These are phyloP conservation scores for Saccharomycopsis microspora DNA, from an alignment of 805 yeast genomes.

Conservation along the genomic window DNA sequence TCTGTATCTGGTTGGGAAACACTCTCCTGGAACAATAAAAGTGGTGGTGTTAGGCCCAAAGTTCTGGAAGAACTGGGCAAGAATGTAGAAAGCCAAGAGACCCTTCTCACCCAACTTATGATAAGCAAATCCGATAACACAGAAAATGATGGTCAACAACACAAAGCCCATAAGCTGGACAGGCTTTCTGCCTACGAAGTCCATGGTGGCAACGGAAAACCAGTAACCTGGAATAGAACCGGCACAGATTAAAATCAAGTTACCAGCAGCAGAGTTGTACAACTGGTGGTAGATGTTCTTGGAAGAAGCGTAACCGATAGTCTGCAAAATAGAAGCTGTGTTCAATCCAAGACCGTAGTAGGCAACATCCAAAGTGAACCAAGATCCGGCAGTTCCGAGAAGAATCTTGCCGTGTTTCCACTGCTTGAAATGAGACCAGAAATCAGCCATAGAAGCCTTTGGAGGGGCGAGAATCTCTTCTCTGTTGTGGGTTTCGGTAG, in stretches of 20 bases:
- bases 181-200: slow-evolving; percentile 75
- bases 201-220: slow-evolving; percentile 72
- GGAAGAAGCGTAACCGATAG: slow-evolving; percentile 76
- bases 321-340: slow-evolving; percentile 64
- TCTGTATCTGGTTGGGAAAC: slow-evolving; percentile 91
- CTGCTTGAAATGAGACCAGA: slow-evolving; percentile 60
- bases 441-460: slow-evolving; percentile 73
- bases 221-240: slow-evolving; percentile 95
- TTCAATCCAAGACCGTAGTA: slow-evolving; percentile 83
- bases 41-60: slow-evolving; percentile 93
- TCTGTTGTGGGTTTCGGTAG: slow-evolving; percentile 31
- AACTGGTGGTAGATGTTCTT: slow-evolving; percentile 58
- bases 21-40: slow-evolving; percentile 83
- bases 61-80: slow-evolving; percentile 81
- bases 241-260: slow-evolving; percentile 84
- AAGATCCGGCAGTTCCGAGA: slow-evolving; percentile 82
- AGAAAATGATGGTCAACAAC: slow-evolving; percentile 59
- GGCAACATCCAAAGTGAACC: slow-evolving; percentile 88
- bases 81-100: slow-evolving; percentile 62
- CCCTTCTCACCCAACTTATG: slow-evolving; percentile 57
- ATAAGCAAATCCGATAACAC: slow-evolving; percentile 78
- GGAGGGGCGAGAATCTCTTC: slow-evolving; percentile 37
- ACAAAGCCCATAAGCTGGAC: slow-evolving; percentile 69
- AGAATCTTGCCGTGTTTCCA: slow-evolving; percentile 83
- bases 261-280: slow-evolving; percentile 81